phyloP scores from a whole-genome alignment of 2,329 filamentous ascomycete species.

The Colletotrichum endophyticum region DNA sequence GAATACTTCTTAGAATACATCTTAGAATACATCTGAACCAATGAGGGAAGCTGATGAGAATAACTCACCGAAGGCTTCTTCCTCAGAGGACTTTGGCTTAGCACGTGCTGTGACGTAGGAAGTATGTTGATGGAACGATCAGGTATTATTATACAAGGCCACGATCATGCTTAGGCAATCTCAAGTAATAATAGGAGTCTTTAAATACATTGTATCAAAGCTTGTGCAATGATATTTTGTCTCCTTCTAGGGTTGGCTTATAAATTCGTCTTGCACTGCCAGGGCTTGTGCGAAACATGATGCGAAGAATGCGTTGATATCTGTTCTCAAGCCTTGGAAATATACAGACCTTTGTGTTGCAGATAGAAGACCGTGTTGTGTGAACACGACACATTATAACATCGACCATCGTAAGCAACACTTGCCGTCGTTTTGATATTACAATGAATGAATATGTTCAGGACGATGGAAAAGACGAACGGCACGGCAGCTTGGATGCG shows the following conservation, averaged over 20 bases:
- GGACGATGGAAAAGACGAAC: background rate
- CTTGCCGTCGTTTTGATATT: background rate
- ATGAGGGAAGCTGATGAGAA: background rate
- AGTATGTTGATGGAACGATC: no score
- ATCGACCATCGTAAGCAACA: background rate
- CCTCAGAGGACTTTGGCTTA: rapidly evolving
- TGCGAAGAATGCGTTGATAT: no score
- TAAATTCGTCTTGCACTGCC: background rate
- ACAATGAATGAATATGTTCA: rapidly evolving
- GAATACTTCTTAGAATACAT: background rate
- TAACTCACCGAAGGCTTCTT: background rate
- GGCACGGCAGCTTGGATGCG: background rate
- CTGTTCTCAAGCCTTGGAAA: background rate
- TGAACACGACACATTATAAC: background rate
- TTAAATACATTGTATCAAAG: background rate
- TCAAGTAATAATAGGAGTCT: rapidly evolving
- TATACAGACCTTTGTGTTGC: background rate
- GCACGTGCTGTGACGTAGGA: background rate
- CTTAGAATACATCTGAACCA: background rate
- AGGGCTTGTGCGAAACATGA: background rate
- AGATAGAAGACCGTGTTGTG: background rate
- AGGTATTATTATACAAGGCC: no score
- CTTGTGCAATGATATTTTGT: rapidly evolving
- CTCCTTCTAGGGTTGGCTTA: rapidly evolving
- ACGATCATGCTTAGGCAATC: background rate